Percentiles rank a stretch among this genome's conserved stretches.
Conservation (phyloP, 345 rosid genomes). For the Gossypioides kirkii region DNA sequence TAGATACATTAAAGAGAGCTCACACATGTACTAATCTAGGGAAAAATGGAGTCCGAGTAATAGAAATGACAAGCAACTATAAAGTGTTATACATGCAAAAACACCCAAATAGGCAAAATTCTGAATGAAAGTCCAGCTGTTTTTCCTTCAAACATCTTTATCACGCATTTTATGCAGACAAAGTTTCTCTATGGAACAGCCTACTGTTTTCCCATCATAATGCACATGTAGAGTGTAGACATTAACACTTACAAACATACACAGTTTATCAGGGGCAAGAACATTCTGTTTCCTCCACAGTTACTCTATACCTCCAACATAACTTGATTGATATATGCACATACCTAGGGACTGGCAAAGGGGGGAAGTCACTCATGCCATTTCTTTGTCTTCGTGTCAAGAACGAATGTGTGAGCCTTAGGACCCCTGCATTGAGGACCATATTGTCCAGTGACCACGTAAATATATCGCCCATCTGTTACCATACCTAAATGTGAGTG, state of each 20-base stretch:
- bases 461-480: constrained; percentile 85
- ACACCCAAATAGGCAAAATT: not conserved
- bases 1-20: not conserved
- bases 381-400: constrained; percentile 70
- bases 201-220: not conserved
- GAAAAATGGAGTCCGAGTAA: not conserved
- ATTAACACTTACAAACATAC: not conserved
- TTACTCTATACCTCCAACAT: not conserved
- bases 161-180: not conserved
- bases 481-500: constrained; percentile 99
- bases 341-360: constrained; percentile 86
- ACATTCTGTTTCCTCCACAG: not conserved
- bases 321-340: constrained; percentile 9
- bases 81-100: not conserved
- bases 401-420: constrained; percentile 71
- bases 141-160: not conserved
- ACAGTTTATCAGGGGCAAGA: not conserved
- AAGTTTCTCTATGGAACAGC: not conserved
- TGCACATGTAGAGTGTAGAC: not conserved
- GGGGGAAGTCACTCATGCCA: constrained; percentile 64
- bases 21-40: not conserved
- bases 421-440: constrained; percentile 98
- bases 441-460: constrained; percentile 77
- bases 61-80: not conserved
- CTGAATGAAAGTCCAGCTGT: not conserved